A percentile compares a stretch with the other conserved stretches of the same genome.
Conservation (phyloP, 352 stramenopile species). For the Globisporangium carolinianum region DNA sequence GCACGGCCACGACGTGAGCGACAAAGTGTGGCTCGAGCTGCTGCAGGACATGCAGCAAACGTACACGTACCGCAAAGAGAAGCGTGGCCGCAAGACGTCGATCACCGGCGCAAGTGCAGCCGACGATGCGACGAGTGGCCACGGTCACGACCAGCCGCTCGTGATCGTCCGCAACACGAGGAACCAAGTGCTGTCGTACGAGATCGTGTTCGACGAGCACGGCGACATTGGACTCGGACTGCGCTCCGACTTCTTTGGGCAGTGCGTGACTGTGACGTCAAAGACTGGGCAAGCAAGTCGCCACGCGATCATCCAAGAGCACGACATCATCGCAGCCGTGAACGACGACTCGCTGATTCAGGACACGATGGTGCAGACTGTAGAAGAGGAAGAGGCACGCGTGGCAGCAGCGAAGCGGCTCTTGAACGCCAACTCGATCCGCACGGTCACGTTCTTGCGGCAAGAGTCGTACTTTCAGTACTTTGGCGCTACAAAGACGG, state of each 20-base stretch:
- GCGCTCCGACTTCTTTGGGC: slow-evolving; percentile 50
- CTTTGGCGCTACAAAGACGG: slow-evolving; percentile 12
- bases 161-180: slow-evolving; percentile 47
- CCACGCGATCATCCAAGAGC: slow-evolving; percentile 36
- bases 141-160: slow-evolving; percentile 22
- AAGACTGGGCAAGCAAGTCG: slow-evolving; percentile 29
- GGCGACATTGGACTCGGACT: slow-evolving; percentile 33
- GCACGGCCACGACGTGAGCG: slow-evolving; percentile 20
- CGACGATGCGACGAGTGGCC: slow-evolving; percentile 4
- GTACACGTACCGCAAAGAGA: slow-evolving; percentile 27
- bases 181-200: slow-evolving; percentile 62
- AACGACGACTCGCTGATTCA: slow-evolving; percentile 21
- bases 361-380: slow-evolving; percentile 17
- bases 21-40: slow-evolving; percentile 44
- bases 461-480: slow-evolving; percentile 53
- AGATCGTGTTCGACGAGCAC: slow-evolving; percentile 45
- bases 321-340: slow-evolving; percentile 49
- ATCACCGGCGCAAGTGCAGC: slow-evolving; percentile 4
- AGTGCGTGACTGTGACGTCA: slow-evolving; percentile 34
- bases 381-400: slow-evolving; percentile 27
- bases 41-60: slow-evolving; percentile 36
- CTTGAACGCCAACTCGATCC: slow-evolving; percentile 17
- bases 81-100: slow-evolving; percentile 14
- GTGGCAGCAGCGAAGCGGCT: slow-evolving; percentile 18
- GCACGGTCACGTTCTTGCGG: slow-evolving; percentile 37